Base-by-base conservation (phyloP, 352 stramenopile species). In the Elongisporangium anandrum region DNA sequence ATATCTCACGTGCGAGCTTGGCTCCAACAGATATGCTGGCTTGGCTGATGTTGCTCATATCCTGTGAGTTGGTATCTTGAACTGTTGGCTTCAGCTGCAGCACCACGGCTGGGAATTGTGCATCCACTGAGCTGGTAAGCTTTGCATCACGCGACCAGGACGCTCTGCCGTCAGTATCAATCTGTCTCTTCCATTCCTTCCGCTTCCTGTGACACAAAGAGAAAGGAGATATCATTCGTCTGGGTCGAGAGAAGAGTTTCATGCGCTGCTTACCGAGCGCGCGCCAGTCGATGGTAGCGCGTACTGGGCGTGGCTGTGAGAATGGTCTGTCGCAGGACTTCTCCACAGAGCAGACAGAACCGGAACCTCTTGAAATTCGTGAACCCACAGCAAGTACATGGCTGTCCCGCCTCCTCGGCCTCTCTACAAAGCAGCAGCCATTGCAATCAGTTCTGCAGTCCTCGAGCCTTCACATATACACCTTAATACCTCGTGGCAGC, bases 341-440 rank as follows among this genome's bases (percentile, higher is more conserved):
- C 64, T 4, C 75, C 72, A 29, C 75, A 85, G 1, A 85, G 50
- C 4, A 74, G 68, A 41, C 75, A 85, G 59, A 74, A 72, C 12
- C 61, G 61, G 22, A 74, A 59, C n/a, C 68, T 60, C 56, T 77
- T 75, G 38, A 70, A 70, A 61, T 82, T 85, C 16, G 65, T 64
- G 54, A 85, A 85, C 3, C 63, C 64, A 54, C 73, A 85, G 21
- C 70, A 56, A n/a, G 52, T 23, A 55, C 75, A 82, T 17, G 51
- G 59, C 24, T 68, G 54, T 10, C 63, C 57, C 2, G 70, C 68
- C 17, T 76, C 63, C n/a, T 57, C 58, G 0, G 75, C 73, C 39
- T 85, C 70, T 24, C 75, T 85, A 59, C 3, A 16, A 24, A 12
- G 39, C 2, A 21, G 34, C 8, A 17, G 9, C n/a, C 53, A 17